These are phyloP conservation scores for Mortierella hygrophila DNA, from an alignment of 192 early-diverging fungal species.

Conservation along the genomic window DNA sequence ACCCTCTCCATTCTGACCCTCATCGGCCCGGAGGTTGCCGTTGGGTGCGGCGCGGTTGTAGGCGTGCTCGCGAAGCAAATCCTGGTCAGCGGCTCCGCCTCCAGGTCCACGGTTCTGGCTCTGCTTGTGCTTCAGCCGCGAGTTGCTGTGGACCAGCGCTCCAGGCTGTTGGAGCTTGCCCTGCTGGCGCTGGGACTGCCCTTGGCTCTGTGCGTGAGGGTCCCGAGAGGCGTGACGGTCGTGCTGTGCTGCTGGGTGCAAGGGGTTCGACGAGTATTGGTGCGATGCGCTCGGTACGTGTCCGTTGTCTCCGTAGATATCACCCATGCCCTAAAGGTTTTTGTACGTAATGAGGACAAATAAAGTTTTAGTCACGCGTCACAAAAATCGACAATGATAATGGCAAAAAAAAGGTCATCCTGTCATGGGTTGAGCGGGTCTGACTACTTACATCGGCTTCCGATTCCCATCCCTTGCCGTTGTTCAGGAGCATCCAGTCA, in stretches of 20 bases:
- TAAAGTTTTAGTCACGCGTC: background rate
- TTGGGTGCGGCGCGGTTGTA: slow-evolving; percentile 48
- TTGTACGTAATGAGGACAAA: background rate
- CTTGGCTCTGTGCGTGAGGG: slow-evolving; percentile 21
- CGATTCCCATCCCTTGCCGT: slow-evolving; percentile 68
- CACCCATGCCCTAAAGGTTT: slow-evolving; percentile 18
- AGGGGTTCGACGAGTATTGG: slow-evolving; percentile 39
- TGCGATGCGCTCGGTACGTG: slow-evolving; percentile 30
- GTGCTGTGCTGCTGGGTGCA: slow-evolving; percentile 39
- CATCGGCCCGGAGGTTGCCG: slow-evolving; percentile 29
- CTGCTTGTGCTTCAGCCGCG: slow-evolving; percentile 53
- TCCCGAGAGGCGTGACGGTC: slow-evolving; percentile 26
- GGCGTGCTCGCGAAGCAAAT: slow-evolving; percentile 46
- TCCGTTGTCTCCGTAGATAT: slow-evolving; percentile 27
- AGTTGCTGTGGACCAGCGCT: slow-evolving; percentile 48
- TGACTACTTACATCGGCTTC: slow-evolving; percentile 43
- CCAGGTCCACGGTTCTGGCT: slow-evolving; percentile 19
- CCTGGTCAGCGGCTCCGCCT: slow-evolving; percentile 30
- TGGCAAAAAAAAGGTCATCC: background rate
- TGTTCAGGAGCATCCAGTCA: slow-evolving; percentile 88
- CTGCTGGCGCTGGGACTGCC: slow-evolving; percentile 21
- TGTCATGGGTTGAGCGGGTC: slow-evolving; percentile 6
- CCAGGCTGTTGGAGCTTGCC: slow-evolving; percentile 40
- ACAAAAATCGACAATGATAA: background rate
- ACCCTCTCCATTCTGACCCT: slow-evolving; percentile 30